Evolutionary conservation across 2,329 filamentous ascomycete species (phyloP), one percentile per base, ranked within the genome.

Genomic region (Calonectria pteridis): DNA sequence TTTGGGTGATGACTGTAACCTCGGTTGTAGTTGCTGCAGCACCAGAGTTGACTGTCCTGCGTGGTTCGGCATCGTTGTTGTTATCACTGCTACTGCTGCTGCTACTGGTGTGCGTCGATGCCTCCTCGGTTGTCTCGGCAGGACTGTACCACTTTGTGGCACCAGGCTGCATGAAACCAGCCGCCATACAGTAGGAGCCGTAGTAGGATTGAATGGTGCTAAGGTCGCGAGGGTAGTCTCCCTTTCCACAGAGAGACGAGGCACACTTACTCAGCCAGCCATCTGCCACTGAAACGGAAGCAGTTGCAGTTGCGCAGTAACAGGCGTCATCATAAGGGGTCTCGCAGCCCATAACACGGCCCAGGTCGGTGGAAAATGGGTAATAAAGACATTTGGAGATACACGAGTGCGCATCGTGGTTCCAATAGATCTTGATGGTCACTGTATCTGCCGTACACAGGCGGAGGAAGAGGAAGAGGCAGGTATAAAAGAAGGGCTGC

Each of bases 151-250:
- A 79, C 11, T 69, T 58, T 7, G 74, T 77, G 31, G 79, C 79
- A 37, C 80, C 80, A 0, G 78, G 74, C 2, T 81, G 80, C 0
- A 76, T 77, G 64, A 76, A 81, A 1, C 80, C 79, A 0, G 80
- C 80, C 10, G 62, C 79, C 73, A 81, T 80, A 18, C 80, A 81
- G 31, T 81, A 81, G 0, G 80, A 80, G 28, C 66, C 80, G 28
- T 81, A 81, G 63, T 76, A 63, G 20, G 78, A 80, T 23, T 80
- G 74, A 73, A 81, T 78, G 7, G 78, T 77, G n/a, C 26, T 76
- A 51, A 81, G 70, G 62, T 81, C 80, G 7, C 77, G 70, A 14
- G 74, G 59, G 6, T 64, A 70, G 64, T 81, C 80, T 4, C 80
- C 80, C 13, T 67, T 73, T 11, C 71, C 74, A 62, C 80, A 81